Evolutionary conservation across 1,284 basidiomycete species (phyloP), one percentile per base, ranked within the genome.

Genomic region (Leccinum huronense): DNA sequence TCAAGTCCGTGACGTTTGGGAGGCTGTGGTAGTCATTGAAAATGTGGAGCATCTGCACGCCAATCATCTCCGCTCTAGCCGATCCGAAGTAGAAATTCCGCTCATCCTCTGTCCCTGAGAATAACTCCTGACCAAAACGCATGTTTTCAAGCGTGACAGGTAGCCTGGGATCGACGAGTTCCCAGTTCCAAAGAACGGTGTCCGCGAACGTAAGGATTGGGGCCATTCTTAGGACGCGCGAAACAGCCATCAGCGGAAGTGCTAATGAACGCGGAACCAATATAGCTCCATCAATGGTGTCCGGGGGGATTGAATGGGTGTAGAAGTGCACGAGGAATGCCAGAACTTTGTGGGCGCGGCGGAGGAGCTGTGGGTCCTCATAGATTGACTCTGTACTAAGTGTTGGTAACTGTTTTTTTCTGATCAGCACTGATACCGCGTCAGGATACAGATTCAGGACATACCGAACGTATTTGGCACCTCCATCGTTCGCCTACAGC

Each of bases 171-270:
- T 87, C 78, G 61, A 84, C 75, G 60, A 86, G 80, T 59, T 88
- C 83, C 85, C 90, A 96, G 74, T 98, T 98, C 93, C 95, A 99
- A 1, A 98, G 84, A 9, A 99, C 96, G 3, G 93, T 95, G 75
- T 97, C 96, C 40, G 97, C 93, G 73, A 97, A 99, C 1, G 96
- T 98, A 64, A 98, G 81, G 66, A 99, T 86, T 0, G 97, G 97
- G 1, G 97, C 95, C 31, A 97, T 88, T 61, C 88, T 89, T 58
- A 99, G 84, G 61, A 85, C 77, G 14, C 83, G 82, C 5, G 94
- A 97, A 58, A 97, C 87, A 27, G 83, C 75, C 34, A 92, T 85
- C 33, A 97, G 82, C 0, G 95, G 97, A n/a, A 94, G 77, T 0
- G 93, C 85, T 54, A 98, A 81, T 9, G 90, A 83, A 63, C 85